Conservation (phyloP, 2,329 filamentous ascomycete genomes). For the Fusarium stilboides region DNA sequence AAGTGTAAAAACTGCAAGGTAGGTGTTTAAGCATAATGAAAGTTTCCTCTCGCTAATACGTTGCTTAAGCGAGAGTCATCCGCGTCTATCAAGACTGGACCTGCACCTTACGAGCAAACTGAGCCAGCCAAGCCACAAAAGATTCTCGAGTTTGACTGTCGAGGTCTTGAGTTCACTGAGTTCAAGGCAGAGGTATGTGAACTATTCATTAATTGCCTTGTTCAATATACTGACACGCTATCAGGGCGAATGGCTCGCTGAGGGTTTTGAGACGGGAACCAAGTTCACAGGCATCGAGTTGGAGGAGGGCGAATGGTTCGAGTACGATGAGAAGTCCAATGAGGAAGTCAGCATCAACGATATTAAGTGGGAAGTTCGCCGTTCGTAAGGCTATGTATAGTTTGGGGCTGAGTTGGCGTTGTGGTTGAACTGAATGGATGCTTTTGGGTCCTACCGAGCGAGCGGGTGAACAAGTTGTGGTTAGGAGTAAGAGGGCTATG, state of each 20-base stretch:
- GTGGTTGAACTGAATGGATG: constrained; percentile 1
- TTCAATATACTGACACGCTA: constrained; percentile 9
- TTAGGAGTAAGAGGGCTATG: neutral
- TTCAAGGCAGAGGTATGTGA: constrained; percentile 86
- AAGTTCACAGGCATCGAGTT: constrained; percentile 89
- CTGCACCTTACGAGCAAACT: constrained; percentile 78
- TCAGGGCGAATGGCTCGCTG: constrained; percentile 91
- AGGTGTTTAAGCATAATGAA: neutral
- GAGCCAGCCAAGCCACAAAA: constrained; percentile 83
- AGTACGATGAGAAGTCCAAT: constrained; percentile 94
- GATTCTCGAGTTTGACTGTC: constrained; percentile 92
- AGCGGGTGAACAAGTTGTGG: neutral
- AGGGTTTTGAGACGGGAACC: constrained; percentile 83
- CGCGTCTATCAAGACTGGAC: constrained; percentile 83
- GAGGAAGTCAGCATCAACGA: constrained; percentile 96
- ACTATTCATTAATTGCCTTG: too few relatives aligned
- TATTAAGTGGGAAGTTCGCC: constrained; percentile 86
- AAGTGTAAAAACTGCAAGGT: constrained; percentile 99
- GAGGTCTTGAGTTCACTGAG: constrained; percentile 91
- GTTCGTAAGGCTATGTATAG: constrained; percentile 65
- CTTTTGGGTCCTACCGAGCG: neutral
- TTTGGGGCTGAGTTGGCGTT: neutral
- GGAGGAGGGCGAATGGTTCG: constrained; percentile 94
- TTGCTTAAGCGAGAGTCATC: constrained; percentile 80
- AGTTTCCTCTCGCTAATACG: constrained; percentile 1